phyloP scores from a whole-genome alignment of 2,329 filamentous ascomycete species.

The Thermothelomyces thermophilus region DNA sequence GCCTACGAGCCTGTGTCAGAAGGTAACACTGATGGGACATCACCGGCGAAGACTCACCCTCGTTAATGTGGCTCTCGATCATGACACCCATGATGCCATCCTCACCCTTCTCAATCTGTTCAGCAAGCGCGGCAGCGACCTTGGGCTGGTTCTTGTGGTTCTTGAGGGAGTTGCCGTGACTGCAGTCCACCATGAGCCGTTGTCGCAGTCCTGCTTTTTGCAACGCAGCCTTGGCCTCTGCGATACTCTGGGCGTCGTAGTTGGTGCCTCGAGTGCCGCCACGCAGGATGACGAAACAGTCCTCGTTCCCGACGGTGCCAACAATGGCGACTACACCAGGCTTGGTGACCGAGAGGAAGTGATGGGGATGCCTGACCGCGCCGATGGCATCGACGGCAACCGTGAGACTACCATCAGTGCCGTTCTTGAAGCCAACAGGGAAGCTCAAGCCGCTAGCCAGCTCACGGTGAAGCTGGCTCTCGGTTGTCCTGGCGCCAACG shows the following conservation, averaged over 20 bases:
- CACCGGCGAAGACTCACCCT: slow-evolving; percentile 51
- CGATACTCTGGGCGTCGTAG: slow-evolving; percentile 80
- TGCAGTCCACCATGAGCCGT: slow-evolving; percentile 95
- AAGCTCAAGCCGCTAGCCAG: slow-evolving; percentile 89
- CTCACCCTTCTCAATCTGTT: slow-evolving; percentile 82
- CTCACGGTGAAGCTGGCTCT: slow-evolving; percentile 92
- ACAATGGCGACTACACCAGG: slow-evolving; percentile 92
- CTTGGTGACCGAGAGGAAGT: slow-evolving; percentile 97
- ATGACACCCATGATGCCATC: slow-evolving; percentile 90
- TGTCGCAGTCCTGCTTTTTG: slow-evolving; percentile 65
- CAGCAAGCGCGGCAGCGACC: slow-evolving; percentile 73
- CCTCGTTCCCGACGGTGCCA: slow-evolving; percentile 87
- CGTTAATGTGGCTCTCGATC: slow-evolving; percentile 97
- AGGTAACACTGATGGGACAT: neutral
- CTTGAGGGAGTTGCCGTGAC: slow-evolving; percentile 92
- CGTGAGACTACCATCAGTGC: slow-evolving; percentile 82
- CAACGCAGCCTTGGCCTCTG: slow-evolving; percentile 73
- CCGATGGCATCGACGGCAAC: slow-evolving; percentile 95
- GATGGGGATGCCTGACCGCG: slow-evolving; percentile 83
- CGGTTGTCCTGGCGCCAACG: slow-evolving; percentile 91
- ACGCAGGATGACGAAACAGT: slow-evolving; percentile 93
- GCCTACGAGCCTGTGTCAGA: slow-evolving; percentile 42
- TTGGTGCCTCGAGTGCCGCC: slow-evolving; percentile 92
- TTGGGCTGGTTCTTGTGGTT: slow-evolving; percentile 96
- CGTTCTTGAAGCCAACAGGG: slow-evolving; percentile 99